phyloP scores from a whole-genome alignment of 2,329 filamentous ascomycete species.

The Calonectria hawksworthii region DNA sequence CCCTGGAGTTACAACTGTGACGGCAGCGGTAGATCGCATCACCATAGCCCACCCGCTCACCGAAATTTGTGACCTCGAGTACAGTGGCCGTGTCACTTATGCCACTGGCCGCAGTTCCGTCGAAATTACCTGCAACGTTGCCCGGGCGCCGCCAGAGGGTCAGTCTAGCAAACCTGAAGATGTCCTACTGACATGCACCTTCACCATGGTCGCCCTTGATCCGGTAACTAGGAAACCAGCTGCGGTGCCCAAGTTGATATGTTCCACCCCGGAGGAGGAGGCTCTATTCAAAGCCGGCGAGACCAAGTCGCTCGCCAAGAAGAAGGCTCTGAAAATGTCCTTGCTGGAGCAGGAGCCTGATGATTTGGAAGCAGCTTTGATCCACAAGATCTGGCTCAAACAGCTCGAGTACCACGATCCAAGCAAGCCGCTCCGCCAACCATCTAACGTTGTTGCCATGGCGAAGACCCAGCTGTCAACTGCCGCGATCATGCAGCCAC shows the following conservation, averaged over 20 bases:
- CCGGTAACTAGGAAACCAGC: constrained; percentile 46
- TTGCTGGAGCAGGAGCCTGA: constrained; percentile 47
- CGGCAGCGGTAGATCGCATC: constrained; percentile 64
- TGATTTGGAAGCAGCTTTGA: constrained; percentile 46
- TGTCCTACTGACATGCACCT: constrained; percentile 58
- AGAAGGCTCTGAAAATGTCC: constrained; percentile 39
- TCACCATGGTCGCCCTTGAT: constrained; percentile 49
- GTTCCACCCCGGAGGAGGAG: constrained; percentile 47
- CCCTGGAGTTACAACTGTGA: constrained; percentile 65
- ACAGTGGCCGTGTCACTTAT: constrained; percentile 74
- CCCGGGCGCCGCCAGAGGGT: constrained; percentile 73
- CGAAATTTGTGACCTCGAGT: constrained; percentile 83
- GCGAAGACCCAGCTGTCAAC: constrained; percentile 45
- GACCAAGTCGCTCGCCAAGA: constrained; percentile 44
- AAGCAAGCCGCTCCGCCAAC: constrained; percentile 43
- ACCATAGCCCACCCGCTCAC: constrained; percentile 77
- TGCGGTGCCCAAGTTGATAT: constrained; percentile 41
- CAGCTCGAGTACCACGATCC: constrained; percentile 48
- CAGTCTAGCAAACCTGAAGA: constrained; percentile 63
- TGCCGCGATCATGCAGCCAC: constrained; percentile 49
- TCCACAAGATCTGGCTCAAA: constrained; percentile 48
- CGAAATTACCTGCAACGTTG: constrained; percentile 81
- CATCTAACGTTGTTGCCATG: constrained; percentile 45
- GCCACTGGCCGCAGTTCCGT: constrained; percentile 80
- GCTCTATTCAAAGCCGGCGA: constrained; percentile 45